These are phyloP conservation scores for Teunomyces funiuensis DNA, from an alignment of 805 yeast genomes.

Conservation along the genomic window DNA sequence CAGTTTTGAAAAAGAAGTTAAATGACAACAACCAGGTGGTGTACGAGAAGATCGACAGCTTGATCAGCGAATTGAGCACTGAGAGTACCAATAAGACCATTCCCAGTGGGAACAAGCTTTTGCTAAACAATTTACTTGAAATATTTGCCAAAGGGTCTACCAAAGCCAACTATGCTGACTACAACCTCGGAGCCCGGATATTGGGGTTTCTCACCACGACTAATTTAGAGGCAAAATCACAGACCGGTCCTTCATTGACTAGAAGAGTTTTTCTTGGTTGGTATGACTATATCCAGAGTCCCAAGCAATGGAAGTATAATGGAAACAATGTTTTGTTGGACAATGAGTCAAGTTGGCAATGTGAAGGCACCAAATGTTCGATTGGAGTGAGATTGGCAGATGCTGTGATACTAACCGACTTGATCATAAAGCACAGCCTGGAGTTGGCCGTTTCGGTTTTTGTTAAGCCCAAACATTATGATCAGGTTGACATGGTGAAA, in stretches of 20 bases:
- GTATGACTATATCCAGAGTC: slow-evolving; percentile 33
- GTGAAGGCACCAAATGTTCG: slow-evolving; percentile 28
- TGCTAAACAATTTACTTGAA: slow-evolving; percentile 31
- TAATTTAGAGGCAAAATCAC: slow-evolving; percentile 6
- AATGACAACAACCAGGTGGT: slow-evolving; percentile 23
- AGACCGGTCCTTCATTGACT: slow-evolving; percentile 14
- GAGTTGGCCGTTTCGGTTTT: slow-evolving; percentile 26
- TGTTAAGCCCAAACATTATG: slow-evolving; percentile 27
- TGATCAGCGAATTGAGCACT: slow-evolving; percentile 26
- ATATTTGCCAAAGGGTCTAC: slow-evolving; percentile 32
- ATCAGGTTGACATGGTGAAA: slow-evolving; percentile 17
- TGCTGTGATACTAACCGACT: slow-evolving; percentile 35
- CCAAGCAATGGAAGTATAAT: slow-evolving; percentile 29
- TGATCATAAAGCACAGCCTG: slow-evolving; percentile 25
- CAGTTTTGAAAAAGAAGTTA: slow-evolving; percentile 19
- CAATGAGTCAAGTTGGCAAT: slow-evolving; percentile 34
- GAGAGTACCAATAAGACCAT: slow-evolving; percentile 8
- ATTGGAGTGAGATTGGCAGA: slow-evolving; percentile 35
- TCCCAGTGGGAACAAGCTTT: slow-evolving; percentile 18
- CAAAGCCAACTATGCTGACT: slow-evolving; percentile 42
- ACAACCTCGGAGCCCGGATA: slow-evolving; percentile 36
- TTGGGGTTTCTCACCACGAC: slow-evolving; percentile 41
- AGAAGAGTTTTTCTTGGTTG: slow-evolving; percentile 38
- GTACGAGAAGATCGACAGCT: slow-evolving; percentile 21
- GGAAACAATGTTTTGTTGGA: slow-evolving; percentile 41